Percentiles rank a stretch among this genome's conserved stretches.
phyloP scores from a whole-genome alignment of 1,284 basidiomycete species.

The Marasmius fiardii region DNA sequence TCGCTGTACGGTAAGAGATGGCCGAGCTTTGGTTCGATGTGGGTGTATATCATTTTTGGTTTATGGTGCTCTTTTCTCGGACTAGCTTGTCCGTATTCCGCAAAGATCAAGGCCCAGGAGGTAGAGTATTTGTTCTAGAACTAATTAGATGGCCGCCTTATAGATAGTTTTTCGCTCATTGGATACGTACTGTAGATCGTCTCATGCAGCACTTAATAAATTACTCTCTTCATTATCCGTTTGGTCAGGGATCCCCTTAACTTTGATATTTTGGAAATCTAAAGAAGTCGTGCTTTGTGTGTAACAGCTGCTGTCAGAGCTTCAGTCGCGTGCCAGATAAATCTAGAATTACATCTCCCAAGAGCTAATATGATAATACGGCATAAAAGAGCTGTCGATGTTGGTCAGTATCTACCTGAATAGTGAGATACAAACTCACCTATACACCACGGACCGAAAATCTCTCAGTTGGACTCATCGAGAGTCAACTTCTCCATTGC shows the following conservation, averaged over 20 bases:
- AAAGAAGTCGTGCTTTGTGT: too few relatives aligned
- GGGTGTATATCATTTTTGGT: conserved; percentile 64
- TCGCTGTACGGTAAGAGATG: conserved; percentile 46
- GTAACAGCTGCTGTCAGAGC: too few relatives aligned
- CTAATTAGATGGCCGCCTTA: too few relatives aligned
- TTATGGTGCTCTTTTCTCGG: conserved; percentile 24
- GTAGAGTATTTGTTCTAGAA: too few relatives aligned
- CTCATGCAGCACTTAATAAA: too few relatives aligned
- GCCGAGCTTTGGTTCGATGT: conserved; percentile 62
- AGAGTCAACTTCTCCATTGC: conserved; percentile 63
- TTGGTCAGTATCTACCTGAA: neutral
- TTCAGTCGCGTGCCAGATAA: too few relatives aligned
- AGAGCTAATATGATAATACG: neutral
- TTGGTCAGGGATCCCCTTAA: too few relatives aligned
- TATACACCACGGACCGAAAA: neutral
- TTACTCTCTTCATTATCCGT: too few relatives aligned
- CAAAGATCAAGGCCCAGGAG: conserved; percentile 15
- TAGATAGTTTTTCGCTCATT: too few relatives aligned
- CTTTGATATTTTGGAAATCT: too few relatives aligned
- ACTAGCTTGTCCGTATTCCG: conserved; percentile 17
- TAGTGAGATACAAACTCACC: neutral
- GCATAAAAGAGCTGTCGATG: neutral
- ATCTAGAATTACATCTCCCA: neutral
- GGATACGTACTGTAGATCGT: too few relatives aligned
- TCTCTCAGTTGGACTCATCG: conserved; percentile 20